phyloP scores from a whole-genome alignment of 2,329 filamentous ascomycete genomes.

The Tolypocladium album region DNA sequence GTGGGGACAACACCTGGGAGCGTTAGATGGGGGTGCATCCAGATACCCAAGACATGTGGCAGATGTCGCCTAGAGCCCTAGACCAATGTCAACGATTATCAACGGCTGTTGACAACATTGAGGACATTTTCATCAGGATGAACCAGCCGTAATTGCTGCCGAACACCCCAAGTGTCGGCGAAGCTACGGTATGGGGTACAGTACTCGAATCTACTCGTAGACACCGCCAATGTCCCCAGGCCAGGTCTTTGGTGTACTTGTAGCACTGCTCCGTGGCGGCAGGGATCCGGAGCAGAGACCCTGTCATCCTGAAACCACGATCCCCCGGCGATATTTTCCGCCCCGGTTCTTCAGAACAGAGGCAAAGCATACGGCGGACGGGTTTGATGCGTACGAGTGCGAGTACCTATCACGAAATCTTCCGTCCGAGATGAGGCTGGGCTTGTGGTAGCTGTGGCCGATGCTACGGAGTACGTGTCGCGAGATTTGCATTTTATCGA shows the following conservation, averaged over 20 bases:
- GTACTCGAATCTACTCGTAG: not conserved
- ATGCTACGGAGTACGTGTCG: not conserved
- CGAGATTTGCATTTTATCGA: not conserved
- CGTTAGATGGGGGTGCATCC: not conserved
- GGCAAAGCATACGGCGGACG: not conserved
- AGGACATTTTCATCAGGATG: not conserved
- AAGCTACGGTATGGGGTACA: not conserved
- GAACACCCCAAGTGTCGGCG: not conserved
- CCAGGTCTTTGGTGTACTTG: not conserved
- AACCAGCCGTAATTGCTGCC: not conserved
- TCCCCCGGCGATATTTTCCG: not conserved
- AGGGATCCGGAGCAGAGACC: not conserved
- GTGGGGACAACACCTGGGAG: not conserved
- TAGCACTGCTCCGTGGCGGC: not conserved
- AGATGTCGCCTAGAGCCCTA: not conserved
- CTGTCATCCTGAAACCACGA: not conserved
- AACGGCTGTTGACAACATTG: not conserved
- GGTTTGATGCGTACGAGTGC: no score
- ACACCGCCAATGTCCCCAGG: not conserved
- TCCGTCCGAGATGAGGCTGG: not conserved
- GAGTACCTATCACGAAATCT: not conserved
- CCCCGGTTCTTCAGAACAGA: not conserved
- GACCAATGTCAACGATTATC: not conserved
- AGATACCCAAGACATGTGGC: not conserved
- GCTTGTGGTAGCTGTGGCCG: not conserved